Conservation (phyloP, 306 rosid species). For the Prinsepia uniflora region DNA sequence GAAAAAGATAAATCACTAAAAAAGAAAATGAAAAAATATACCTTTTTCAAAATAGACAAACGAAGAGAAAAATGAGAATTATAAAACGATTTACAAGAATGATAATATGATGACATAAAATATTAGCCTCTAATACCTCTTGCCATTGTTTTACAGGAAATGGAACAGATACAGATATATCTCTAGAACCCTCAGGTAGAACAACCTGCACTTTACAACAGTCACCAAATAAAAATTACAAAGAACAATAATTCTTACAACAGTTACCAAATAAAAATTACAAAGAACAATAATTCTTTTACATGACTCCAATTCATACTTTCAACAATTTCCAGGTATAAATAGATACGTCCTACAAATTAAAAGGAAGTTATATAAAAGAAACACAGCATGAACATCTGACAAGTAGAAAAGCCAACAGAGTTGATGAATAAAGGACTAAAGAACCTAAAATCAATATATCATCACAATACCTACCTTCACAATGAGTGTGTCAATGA, state of each 20-base stretch:
- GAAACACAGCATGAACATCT: background rate
- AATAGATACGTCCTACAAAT: background rate
- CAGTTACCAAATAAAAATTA: constrained; percentile 16
- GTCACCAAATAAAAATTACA: constrained; percentile 16
- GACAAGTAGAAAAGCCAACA: background rate
- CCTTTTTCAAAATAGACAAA: constrained; percentile 6
- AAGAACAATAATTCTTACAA: constrained; percentile 10
- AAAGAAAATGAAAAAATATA: background rate
- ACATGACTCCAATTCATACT: constrained; percentile 22
- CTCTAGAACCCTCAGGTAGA: constrained; percentile 90
- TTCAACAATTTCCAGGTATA: constrained; percentile 3
- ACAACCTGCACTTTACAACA: constrained; percentile 68
- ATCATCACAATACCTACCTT: constrained; percentile 47
- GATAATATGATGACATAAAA: constrained; percentile 10
- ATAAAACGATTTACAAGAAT: constrained; percentile 16
- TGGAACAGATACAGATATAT: constrained; percentile 66
- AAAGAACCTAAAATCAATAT: constrained; percentile 6
- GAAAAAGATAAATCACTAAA: background rate
- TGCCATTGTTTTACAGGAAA: constrained; percentile 64
- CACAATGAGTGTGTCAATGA: constrained; percentile 67
- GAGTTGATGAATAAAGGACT: background rate
- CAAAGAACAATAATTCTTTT: background rate
- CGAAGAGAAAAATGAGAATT: background rate
- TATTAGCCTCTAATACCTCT: constrained; percentile 56
- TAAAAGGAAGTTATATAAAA: background rate